phyloP scores from a whole-genome alignment of 2,329 filamentous ascomycete genomes.

The Fusarium foetens region DNA sequence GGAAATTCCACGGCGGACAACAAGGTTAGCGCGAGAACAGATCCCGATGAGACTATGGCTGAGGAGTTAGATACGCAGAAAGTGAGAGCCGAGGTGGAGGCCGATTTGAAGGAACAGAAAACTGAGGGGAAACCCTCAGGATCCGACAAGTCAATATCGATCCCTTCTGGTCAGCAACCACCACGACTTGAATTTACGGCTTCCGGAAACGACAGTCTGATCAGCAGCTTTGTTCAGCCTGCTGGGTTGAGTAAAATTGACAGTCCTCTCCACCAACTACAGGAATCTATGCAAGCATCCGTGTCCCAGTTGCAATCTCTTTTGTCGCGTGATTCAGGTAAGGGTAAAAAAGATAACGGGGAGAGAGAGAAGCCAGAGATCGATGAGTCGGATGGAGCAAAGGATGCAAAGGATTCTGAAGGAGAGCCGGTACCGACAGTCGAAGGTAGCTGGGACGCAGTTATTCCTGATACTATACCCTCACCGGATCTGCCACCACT shows the following conservation, averaged over 20 bases:
- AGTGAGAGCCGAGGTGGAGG: constrained; percentile 43
- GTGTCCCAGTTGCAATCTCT: neutral
- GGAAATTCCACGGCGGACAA: constrained; percentile 23
- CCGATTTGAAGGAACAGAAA: constrained; percentile 35
- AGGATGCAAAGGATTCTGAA: constrained; percentile 18
- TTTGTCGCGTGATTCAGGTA: neutral
- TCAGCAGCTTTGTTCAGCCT: constrained; percentile 39
- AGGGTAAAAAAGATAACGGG: neutral
- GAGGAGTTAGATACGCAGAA: constrained; percentile 46
- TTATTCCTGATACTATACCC: constrained; percentile 42
- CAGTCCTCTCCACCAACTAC: constrained; percentile 36
- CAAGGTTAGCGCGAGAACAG: constrained; percentile 43
- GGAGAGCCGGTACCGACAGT: constrained; percentile 1
- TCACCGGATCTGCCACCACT: constrained; percentile 20
- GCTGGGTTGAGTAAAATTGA: constrained; percentile 31
- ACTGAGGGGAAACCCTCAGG: constrained; percentile 18
- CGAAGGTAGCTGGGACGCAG: constrained; percentile 20
- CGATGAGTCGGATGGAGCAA: neutral
- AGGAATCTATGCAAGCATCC: constrained; percentile 26
- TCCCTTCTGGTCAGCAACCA: constrained; percentile 45
- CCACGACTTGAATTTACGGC: constrained; percentile 36
- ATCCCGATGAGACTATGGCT: constrained; percentile 38
- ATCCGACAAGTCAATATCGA: constrained; percentile 41
- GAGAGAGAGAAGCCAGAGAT: neutral
- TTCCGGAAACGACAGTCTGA: constrained; percentile 35